Conservation (phyloP, 2,329 filamentous ascomycete species). For the Exophiala sp. region DNA sequence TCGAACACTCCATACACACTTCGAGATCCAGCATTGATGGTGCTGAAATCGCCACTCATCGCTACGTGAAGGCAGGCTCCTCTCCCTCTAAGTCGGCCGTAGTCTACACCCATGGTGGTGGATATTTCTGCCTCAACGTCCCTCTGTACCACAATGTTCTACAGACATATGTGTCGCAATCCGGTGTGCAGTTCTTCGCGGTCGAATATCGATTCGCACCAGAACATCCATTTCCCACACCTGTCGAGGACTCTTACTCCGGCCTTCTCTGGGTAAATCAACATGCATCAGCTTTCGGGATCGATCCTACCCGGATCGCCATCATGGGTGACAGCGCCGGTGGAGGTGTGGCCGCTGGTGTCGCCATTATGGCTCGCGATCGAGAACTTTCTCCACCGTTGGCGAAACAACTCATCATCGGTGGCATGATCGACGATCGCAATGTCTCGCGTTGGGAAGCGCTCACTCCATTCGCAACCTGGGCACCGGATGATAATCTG, state of each 20-base stretch:
- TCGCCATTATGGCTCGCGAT: slow-evolving; percentile 40
- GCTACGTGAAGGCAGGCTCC: background rate
- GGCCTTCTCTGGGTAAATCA: slow-evolving; percentile 38
- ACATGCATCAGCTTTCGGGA: slow-evolving; percentile 38
- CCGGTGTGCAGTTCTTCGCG: slow-evolving; percentile 29
- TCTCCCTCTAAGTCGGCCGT: slow-evolving; percentile 27
- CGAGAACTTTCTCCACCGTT: slow-evolving; percentile 31
- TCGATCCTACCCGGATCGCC: slow-evolving; percentile 41
- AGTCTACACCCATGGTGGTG: slow-evolving; percentile 31
- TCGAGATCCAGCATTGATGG: too few species aligned
- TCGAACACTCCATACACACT: too few species aligned
- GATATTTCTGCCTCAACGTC: slow-evolving; percentile 27
- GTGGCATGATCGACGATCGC: slow-evolving; percentile 50
- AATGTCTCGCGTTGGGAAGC: slow-evolving; percentile 32
- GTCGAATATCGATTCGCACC: slow-evolving; percentile 32
- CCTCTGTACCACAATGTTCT: slow-evolving; percentile 15
- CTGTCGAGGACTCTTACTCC: slow-evolving; percentile 31
- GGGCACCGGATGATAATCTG: slow-evolving; percentile 38
- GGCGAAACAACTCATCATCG: slow-evolving; percentile 44
- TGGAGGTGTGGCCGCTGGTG: slow-evolving; percentile 40
- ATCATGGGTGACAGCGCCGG: slow-evolving; percentile 46
- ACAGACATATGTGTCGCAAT: slow-evolving; percentile 17
- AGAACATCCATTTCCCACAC: slow-evolving; percentile 27
- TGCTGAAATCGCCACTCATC: too few species aligned
- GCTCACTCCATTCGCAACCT: slow-evolving; percentile 36